Evolutionary conservation across 2,329 filamentous ascomycete species (phyloP).

Genomic region (Apiospora phragmitis): DNA sequence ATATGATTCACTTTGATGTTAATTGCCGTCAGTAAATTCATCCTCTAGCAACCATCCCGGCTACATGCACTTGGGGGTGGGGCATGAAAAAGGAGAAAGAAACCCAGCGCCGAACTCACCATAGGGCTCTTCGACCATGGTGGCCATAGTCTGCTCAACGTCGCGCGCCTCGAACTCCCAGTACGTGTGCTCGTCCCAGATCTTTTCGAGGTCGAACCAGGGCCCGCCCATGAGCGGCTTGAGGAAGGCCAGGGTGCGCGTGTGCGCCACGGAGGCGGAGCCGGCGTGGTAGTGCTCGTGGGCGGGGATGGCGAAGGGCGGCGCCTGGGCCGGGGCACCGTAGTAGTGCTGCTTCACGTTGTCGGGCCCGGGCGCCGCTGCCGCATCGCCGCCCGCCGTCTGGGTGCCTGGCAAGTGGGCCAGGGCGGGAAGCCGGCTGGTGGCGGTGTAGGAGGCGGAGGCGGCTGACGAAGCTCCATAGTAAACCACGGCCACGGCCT

Average conservation of each 20-base stretch:
- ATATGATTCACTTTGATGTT: constrained; percentile 73
- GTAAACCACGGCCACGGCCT: constrained; percentile 22
- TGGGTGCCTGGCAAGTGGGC: constrained; percentile 16
- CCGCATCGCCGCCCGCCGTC: neutral
- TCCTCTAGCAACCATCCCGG: neutral
- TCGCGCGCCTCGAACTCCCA: constrained; percentile 70
- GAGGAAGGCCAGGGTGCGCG: constrained; percentile 63
- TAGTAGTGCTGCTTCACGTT: constrained; percentile 39
- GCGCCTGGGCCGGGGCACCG: constrained; percentile 39
- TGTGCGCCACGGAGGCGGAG: constrained; percentile 63
- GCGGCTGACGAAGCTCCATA: constrained; percentile 16
- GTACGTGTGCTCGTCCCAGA: constrained; percentile 78
- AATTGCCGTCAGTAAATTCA: neutral
- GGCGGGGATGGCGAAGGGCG: constrained; percentile 50
- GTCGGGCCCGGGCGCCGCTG: neutral
- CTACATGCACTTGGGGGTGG: too few species aligned
- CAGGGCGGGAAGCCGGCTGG: constrained; percentile 14
- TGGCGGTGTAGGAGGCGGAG: neutral
- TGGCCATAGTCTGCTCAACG: constrained; percentile 75
- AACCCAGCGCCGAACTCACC: neutral
- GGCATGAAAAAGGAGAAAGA: too few species aligned
- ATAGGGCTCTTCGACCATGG: constrained; percentile 78
- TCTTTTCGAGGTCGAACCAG: constrained; percentile 71
- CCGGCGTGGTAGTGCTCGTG: constrained; percentile 51
- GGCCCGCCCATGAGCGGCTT: constrained; percentile 65